A percentile compares a stretch with the other conserved stretches of the same genome.
Conservation (phyloP, 2,329 filamentous ascomycete genomes). For the Chaetomium olivaceum region DNA sequence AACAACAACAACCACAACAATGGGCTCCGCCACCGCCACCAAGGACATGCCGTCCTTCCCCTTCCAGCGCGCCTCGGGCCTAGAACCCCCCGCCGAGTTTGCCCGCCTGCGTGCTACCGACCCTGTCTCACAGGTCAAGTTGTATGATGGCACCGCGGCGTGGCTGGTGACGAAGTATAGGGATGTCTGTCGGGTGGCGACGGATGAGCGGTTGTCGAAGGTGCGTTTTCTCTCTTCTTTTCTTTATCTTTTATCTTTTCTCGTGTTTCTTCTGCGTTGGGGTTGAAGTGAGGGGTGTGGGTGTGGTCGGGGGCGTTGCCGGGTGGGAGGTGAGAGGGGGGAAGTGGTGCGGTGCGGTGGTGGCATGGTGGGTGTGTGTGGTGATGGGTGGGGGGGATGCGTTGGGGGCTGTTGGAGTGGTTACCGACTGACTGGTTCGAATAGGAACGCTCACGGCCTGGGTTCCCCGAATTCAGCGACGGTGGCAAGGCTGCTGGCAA, state of each 20-base stretch:
- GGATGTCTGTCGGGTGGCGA: constrained; percentile 48
- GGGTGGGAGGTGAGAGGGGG: too few species aligned
- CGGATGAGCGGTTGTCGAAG: constrained; percentile 50
- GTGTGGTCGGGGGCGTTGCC: too few species aligned
- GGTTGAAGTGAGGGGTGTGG: too few species aligned
- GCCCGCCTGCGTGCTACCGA: constrained; percentile 45
- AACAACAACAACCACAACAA: background rate
- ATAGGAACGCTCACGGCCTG: constrained; percentile 44
- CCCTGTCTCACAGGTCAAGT: constrained; percentile 47
- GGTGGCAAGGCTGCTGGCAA: constrained; percentile 51
- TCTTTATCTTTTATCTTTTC: background rate
- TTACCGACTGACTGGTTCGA: background rate
- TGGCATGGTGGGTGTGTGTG: too few species aligned
- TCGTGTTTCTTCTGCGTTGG: too few species aligned
- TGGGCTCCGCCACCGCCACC: background rate
- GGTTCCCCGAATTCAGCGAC: constrained; percentile 50
- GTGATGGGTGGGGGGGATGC: background rate
- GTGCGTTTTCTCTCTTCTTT: constrained; percentile 28
- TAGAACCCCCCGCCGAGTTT: constrained; percentile 48
- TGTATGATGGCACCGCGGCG: constrained; percentile 49
- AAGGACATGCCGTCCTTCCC: constrained; percentile 39
- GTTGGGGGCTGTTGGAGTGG: background rate
- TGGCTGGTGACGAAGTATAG: constrained; percentile 52
- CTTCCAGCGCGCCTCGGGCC: constrained; percentile 42
- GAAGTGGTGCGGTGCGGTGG: background rate